Base-by-base conservation (phyloP, 1,284 basidiomycete genomes). In the Cryptococcus sp. region DNA sequence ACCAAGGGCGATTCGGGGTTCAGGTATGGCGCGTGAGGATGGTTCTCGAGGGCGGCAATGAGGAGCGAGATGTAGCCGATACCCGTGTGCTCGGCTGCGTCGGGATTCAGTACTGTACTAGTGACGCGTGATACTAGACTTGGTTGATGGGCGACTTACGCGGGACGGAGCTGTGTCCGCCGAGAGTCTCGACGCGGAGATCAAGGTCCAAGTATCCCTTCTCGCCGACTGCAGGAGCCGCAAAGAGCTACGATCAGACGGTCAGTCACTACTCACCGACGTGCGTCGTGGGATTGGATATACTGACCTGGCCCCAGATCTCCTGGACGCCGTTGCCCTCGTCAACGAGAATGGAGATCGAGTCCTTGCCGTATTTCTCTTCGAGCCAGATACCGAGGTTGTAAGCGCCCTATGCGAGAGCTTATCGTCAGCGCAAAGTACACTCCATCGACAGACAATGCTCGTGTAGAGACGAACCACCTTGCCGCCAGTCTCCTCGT, bases 101-200 rank as follows among this genome's bases (percentile, higher is more conserved):
- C 31, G 31, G 10, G 8, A 11, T 16, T 25, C 31, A 19, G 40
- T 11, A 19, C n/a, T n/a, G 46, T 20, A 13, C 1, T 17, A 7
- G 6, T 17, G 15, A 15, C n/a, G 5, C 15, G 35, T 50, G 39
- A 50, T 39, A 27, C 22, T 25, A 45, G 45, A 31, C 23, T 40
- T 53, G 5, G 38, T 10, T 39, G 5, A 17, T 48, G 48, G 69
- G 61, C 31, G 35, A 68, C 39, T 75, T 61, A 31, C 85, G 86
- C 17, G 87, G 87, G 10, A 82, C 78, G 52, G 84, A 86, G 5
- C 86, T 87, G 71, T 89, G 88, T 0, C 88, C 88, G 10, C 88
- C 88, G 1, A 82, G 80, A 2, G 86, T 83, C 20, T 80, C 69
- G 17, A 87, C 82, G 17, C 81, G 77, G 42, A 88, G 73, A 23